Percentiles rank a stretch among this genome's conserved stretches.
These are phyloP conservation scores for Populus hybrid DNA, from an alignment of 441 rosid genomes.

Conservation along the genomic window DNA sequence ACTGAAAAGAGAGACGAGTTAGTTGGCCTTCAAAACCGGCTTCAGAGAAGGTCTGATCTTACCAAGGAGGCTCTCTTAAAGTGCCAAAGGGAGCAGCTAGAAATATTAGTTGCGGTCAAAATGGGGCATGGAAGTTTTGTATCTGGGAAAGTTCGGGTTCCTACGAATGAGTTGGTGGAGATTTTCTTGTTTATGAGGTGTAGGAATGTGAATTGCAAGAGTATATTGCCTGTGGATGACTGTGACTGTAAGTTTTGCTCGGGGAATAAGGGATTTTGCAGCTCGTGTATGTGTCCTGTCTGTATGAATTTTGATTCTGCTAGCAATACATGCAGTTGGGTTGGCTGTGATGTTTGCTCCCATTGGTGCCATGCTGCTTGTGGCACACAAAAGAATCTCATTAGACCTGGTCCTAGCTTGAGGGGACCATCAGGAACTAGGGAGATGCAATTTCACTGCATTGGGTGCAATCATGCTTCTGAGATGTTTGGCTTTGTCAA, in stretches of 20 bases:
- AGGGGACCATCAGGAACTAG: conserved; percentile 69
- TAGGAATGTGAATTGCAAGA: conserved; percentile 79
- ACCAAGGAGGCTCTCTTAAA: conserved; percentile 72
- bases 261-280: conserved; percentile 81
- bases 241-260: conserved; percentile 97
- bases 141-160: conserved; percentile 55
- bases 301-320: conserved; percentile 91
- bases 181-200: conserved; percentile 75
- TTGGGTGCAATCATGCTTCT: conserved; percentile 79
- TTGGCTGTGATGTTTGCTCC: conserved; percentile 95
- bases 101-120: conserved; percentile 67
- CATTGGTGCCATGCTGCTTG: conserved; percentile 99
- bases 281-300: conserved; percentile 93
- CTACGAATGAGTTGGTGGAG: conserved; percentile 64
- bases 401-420: conserved; percentile 77
- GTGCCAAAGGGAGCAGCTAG: conserved; percentile 74
- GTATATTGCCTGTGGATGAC: conserved; percentile 85
- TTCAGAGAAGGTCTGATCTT: conserved; percentile 81
- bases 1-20: conserved; percentile 69
- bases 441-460: conserved; percentile 87
- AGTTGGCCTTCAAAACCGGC: conserved; percentile 53
- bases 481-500: conserved; percentile 98
- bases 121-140: conserved; percentile 66
- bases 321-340: conserved; percentile 97
- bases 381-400: conserved; percentile 78